Evolutionary conservation across 2,329 filamentous ascomycete species (phyloP).

Genomic region (Penicillium vulpinum): DNA sequence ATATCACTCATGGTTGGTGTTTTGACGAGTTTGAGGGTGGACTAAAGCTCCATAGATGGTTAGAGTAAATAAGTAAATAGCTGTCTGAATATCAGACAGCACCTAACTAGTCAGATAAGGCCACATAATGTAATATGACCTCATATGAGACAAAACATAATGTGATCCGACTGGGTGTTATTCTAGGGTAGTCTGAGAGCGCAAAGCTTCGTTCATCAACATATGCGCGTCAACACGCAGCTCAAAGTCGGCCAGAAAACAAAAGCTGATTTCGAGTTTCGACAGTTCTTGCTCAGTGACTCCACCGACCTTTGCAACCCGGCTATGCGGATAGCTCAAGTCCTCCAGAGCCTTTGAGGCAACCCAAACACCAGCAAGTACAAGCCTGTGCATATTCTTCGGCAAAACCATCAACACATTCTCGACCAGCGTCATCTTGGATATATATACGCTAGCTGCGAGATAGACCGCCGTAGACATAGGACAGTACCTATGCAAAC

Average conservation of each 20-base stretch:
- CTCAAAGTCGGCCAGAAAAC: slow-evolving; percentile 82
- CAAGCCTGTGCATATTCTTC: slow-evolving; percentile 80
- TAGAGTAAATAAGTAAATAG: background rate
- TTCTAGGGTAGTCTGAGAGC: background rate
- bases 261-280: slow-evolving; percentile 84
- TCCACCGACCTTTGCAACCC: slow-evolving; percentile 83
- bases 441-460: slow-evolving; percentile 83
- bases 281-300: slow-evolving; percentile 80
- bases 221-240: slow-evolving; percentile 63
- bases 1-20: background rate
- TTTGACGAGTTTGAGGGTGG: background rate
- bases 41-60: background rate
- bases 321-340: slow-evolving; percentile 78
- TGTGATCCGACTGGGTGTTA: background rate
- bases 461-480: slow-evolving; percentile 94
- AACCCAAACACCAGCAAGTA: slow-evolving; percentile 80
- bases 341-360: slow-evolving; percentile 97
- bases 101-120: background rate
- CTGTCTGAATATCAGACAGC: background rate
- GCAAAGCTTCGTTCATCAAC: slow-evolving; percentile 51
- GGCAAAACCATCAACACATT: slow-evolving; percentile 76
- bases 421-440: slow-evolving; percentile 75
- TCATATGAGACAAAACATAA: background rate
- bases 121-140: background rate
- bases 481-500: slow-evolving; percentile 87